Percentiles rank a stretch among this genome's conserved stretches.
phyloP scores from a whole-genome alignment of 2,329 filamentous ascomycete species.

The Ceratocystis ficicola region DNA sequence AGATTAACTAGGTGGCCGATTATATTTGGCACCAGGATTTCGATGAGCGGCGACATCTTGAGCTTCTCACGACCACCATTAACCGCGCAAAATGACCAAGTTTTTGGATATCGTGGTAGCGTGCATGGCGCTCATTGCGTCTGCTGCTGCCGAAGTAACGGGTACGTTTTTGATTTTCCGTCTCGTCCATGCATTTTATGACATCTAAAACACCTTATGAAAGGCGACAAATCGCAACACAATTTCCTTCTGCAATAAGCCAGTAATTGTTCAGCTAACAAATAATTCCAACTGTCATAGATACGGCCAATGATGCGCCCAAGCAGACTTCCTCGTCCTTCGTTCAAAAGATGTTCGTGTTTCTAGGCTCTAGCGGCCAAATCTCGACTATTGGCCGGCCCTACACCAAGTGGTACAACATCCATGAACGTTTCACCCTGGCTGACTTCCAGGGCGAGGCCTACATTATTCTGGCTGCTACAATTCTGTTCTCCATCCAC shows the following conservation, averaged over 20 bases:
- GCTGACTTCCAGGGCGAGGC: slow-evolving; percentile 82
- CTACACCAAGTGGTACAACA: slow-evolving; percentile 91
- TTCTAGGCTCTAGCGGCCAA: slow-evolving; percentile 19
- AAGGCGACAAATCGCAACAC: background rate
- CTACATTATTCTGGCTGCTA: slow-evolving; percentile 62
- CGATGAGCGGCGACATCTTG: slow-evolving; percentile 3
- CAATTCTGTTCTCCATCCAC: slow-evolving; percentile 65
- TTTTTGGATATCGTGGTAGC: slow-evolving; percentile 19
- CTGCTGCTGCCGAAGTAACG: slow-evolving; percentile 19
- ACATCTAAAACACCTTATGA: background rate
- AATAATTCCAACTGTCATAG: background rate
- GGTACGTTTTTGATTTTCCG: slow-evolving; percentile 9
- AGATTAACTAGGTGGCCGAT: slow-evolving; percentile 16
- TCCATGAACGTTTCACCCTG: slow-evolving; percentile 78
- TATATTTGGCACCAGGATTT: slow-evolving; percentile 7
- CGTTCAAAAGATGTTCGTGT: slow-evolving; percentile 11
- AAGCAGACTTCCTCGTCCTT: slow-evolving; percentile 17
- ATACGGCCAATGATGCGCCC: slow-evolving; percentile 1
- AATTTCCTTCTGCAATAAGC: background rate
- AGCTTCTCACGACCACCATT: slow-evolving; percentile 3
- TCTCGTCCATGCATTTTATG: background rate
- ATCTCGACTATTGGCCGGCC: slow-evolving; percentile 44
- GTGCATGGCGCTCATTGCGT: slow-evolving; percentile 18
- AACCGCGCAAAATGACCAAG: slow-evolving; percentile 18
- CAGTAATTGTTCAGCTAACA: background rate